Conservation (phyloP, 768 basidiomycete genomes). For the Tylopilus balloui region DNA sequence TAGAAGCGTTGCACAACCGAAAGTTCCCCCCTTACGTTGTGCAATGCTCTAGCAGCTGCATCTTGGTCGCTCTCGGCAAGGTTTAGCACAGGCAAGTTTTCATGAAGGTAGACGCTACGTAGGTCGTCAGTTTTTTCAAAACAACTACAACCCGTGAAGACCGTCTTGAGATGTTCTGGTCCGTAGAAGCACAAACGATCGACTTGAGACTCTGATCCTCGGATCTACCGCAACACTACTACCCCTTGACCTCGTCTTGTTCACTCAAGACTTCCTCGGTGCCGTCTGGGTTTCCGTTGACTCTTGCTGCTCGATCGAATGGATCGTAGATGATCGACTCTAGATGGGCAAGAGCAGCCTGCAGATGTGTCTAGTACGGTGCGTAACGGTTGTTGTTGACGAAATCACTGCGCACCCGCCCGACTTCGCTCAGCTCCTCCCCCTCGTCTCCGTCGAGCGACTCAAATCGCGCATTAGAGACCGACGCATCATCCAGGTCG, state of each 20-base stretch:
- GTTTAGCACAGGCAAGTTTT: too few relatives aligned
- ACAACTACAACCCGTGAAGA: not conserved
- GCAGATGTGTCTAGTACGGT: conserved; percentile 70
- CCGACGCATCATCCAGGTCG: conserved; percentile 51
- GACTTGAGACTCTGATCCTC: not conserved
- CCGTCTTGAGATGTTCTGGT: not conserved
- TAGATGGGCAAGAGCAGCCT: conserved; percentile 80
- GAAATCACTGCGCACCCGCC: conserved; percentile 93
- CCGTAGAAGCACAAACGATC: not conserved
- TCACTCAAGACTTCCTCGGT: conserved; percentile 16
- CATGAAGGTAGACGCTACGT: too few relatives aligned
- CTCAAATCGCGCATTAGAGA: conserved; percentile 45
- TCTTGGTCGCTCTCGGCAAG: too few relatives aligned
- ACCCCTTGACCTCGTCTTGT: conserved; percentile 9
- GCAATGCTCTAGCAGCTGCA: too few relatives aligned
- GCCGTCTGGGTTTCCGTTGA: conserved; percentile 16
- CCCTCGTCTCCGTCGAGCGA: conserved; percentile 53
- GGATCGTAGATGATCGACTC: conserved; percentile 76
- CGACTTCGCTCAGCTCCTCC: conserved; percentile 79
- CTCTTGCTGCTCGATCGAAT: conserved; percentile 9
- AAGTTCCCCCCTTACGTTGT: too few relatives aligned
- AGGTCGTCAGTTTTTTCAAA: not conserved
- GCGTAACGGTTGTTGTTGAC: conserved; percentile 69
- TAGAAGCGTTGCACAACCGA: not conserved
- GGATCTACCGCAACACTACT: conserved; percentile 7